These are phyloP conservation scores for Rosa multiflora DNA, from an alignment of 306 rosid genomes.

Conservation along the genomic window DNA sequence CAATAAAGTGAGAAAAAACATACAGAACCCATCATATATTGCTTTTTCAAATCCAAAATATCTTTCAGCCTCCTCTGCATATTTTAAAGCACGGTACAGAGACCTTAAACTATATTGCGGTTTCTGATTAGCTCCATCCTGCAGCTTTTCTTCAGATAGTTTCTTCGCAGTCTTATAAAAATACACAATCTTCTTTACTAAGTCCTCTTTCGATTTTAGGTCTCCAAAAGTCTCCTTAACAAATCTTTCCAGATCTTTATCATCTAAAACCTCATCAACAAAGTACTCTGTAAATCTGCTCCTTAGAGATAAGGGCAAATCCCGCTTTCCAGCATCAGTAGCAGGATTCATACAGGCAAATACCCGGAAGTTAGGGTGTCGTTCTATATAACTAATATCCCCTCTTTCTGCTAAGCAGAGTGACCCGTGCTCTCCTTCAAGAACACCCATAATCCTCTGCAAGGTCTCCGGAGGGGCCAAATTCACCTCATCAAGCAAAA, in stretches of 20 bases:
- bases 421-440: conserved; percentile 83
- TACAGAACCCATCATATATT: conserved; percentile 82
- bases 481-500: conserved; percentile 97
- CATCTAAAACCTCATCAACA: conserved; percentile 82
- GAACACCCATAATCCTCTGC: conserved; percentile 86
- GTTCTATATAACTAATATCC: conserved; percentile 62
- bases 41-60: conserved; percentile 60
- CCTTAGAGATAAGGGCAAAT: conserved; percentile 75
- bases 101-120: conserved; percentile 97
- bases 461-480: conserved; percentile 95
- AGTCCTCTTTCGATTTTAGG: conserved; percentile 30
- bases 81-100: conserved; percentile 88
- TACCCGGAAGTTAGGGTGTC: conserved; percentile 85
- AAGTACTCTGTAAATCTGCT: conserved; percentile 91
- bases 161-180: conserved; percentile 74
- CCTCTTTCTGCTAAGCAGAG: conserved; percentile 95
- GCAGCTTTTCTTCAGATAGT: conserved; percentile 79
- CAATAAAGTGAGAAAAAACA: conserved; percentile 81
- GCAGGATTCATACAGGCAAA: conserved; percentile 99
- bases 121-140: conserved; percentile 92
- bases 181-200: conserved; percentile 49
- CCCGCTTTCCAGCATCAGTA: conserved; percentile 97
- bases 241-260: conserved; percentile 70
- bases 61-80: conserved; percentile 61
- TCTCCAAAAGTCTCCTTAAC: conserved; percentile 47